Evolutionary conservation across 23 red algal genomes (phyloP).

Genomic region (Gracilaria vermiculophylla): DNA sequence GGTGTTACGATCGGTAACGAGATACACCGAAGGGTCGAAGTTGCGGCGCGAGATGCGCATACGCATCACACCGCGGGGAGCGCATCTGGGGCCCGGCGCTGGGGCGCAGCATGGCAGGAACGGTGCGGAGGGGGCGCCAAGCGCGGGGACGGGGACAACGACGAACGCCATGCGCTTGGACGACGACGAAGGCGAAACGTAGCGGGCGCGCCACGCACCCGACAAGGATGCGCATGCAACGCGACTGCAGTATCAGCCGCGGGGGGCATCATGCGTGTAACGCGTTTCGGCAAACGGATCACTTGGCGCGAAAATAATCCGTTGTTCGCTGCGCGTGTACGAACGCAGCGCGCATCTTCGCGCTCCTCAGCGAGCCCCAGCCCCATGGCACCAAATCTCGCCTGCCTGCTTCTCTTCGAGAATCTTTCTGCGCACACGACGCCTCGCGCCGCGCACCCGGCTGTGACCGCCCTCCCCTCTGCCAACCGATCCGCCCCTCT

Average conservation of each 20-base stretch:
- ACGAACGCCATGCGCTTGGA: background rate
- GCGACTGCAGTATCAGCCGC: too few relatives aligned
- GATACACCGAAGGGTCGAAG: conserved; percentile 42
- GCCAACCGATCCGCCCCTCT: background rate
- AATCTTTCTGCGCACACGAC: too few relatives aligned
- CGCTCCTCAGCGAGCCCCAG: background rate
- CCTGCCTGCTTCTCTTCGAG: too few relatives aligned
- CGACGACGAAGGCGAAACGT: background rate
- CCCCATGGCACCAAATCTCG: background rate
- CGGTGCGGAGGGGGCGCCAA: background rate
- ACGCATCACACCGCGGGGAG: background rate
- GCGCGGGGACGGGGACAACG: background rate
- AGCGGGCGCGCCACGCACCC: too few relatives aligned
- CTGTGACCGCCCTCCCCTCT: background rate
- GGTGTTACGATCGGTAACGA: conserved; percentile 21
- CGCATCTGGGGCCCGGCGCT: background rate
- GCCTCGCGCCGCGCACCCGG: background rate
- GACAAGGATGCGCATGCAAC: too few relatives aligned
- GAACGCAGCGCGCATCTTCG: background rate
- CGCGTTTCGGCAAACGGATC: background rate
- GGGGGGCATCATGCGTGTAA: too few relatives aligned
- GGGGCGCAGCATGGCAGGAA: background rate
- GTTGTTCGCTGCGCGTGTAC: background rate
- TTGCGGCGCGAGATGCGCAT: conserved; percentile 9
- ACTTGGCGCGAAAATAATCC: background rate